phyloP scores from a whole-genome alignment of 2,329 filamentous ascomycete species.

The Beauveria medogensis region DNA sequence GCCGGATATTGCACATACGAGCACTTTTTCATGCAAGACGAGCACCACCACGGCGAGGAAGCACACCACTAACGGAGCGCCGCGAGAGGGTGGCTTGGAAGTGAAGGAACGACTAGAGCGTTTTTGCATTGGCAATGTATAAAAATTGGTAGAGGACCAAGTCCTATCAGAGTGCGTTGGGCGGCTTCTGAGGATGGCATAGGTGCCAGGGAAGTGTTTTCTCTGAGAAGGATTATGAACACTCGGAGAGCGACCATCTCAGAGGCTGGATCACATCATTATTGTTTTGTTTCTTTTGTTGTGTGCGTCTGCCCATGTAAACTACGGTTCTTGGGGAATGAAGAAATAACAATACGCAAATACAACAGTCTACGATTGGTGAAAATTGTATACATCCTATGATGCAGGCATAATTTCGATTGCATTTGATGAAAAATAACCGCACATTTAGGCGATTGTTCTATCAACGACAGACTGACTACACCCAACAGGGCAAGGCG shows the following conservation, averaged over 20 bases:
- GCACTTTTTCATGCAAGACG: conserved; percentile 73
- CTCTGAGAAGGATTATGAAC: background rate
- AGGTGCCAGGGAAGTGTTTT: background rate
- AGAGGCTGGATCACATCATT: background rate
- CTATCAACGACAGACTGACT: no score
- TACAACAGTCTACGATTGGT: background rate
- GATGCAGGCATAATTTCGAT: background rate
- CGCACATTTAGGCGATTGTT: no score
- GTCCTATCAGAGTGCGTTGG: background rate
- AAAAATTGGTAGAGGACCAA: background rate
- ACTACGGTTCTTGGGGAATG: conserved; percentile 7
- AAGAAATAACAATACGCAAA: background rate
- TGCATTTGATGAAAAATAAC: no score
- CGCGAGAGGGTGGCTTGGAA: no score
- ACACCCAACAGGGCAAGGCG: no score
- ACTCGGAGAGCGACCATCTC: background rate
- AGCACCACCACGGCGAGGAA: conserved; percentile 44
- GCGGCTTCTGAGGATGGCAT: background rate
- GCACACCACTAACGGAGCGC: background rate
- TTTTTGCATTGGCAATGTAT: background rate
- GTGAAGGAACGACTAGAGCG: background rate
- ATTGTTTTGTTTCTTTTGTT: conserved; percentile 7
- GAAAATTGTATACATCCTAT: background rate
- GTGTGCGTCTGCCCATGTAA: conserved; percentile 4
- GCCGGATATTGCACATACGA: conserved; percentile 84